Base-by-base conservation (phyloP, 2,329 filamentous ascomycete genomes). In the Didymella segeticola region DNA sequence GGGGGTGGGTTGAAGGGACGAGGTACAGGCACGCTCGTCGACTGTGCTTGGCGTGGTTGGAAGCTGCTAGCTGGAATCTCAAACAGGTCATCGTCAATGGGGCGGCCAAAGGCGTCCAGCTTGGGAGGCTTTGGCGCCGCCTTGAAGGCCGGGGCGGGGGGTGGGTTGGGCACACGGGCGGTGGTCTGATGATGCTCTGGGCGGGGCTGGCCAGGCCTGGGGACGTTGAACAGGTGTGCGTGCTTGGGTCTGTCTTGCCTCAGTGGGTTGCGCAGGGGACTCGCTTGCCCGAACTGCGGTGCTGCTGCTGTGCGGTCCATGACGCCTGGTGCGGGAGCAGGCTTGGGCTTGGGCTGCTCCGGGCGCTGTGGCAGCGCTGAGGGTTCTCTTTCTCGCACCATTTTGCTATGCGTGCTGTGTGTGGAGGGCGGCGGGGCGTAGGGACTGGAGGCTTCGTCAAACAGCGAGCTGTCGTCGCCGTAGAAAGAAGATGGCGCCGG, bases 251-350 rank as follows among this genome's bases (percentile, higher is more conserved):
- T 48, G 51, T 69, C 69, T 46, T 72, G 68, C 62, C 79, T 66
- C 67, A 76, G 62, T 57, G 81, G 74, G 67, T 80, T 78, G 60
- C 82, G 76, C 51, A 87, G 71, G 14, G 83, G 82, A 57, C 83
- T 86, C 2, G 85, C 77, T 62, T 82, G 81, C 45, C 85, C 85
- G 64, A 87, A 87, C 62, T 86, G 79, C 15, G 70, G 69, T 17
- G 59, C 56, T 4, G 59, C 56, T 4, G 61, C 56, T 8, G 66
- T 62, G 31, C 57, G 63, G 11, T 68, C 60, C 34, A 77, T 73
- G 12, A 74, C 64, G 11, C 73, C 60, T 12, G 73, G 64, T 23
- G 72, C 62, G 12, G 73, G 64, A 25, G 72, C 62, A 1, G 67
- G 49, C 2, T 56, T 47, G 10, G 64, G 52, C 36, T 60, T 63